Evolutionary conservation across 495 filamentous ascomycete species (phyloP).

Genomic region (Talaromyces wortmannii): DNA sequence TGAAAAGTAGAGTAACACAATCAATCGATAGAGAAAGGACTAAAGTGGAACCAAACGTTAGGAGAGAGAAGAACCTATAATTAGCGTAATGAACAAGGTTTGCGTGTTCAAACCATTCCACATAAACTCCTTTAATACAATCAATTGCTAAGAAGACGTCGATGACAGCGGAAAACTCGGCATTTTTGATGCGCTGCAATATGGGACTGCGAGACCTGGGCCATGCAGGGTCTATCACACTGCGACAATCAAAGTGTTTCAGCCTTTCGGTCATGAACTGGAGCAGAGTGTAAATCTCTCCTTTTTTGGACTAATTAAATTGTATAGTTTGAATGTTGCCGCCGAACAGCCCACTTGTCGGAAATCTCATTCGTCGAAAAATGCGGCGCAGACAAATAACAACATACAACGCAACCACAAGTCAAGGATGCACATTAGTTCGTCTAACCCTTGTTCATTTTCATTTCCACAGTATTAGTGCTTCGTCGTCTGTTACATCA

Average conservation of each 20-base stretch:
- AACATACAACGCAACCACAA: not conserved
- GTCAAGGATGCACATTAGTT: not conserved
- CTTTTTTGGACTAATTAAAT: not conserved
- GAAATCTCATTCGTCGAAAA: not conserved
- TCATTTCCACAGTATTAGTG: not conserved
- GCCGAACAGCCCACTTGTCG: not conserved
- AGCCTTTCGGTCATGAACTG: not conserved
- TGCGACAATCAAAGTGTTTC: not conserved
- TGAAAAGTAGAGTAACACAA: not conserved
- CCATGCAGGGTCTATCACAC: not conserved
- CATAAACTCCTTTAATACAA: too few species aligned
- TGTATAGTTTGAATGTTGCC: not conserved
- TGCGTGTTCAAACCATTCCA: not conserved
- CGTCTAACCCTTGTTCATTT: not conserved
- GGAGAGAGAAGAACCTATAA: not conserved
- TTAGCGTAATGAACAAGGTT: not conserved
- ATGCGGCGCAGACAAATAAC: not conserved
- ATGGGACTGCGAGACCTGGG: not conserved
- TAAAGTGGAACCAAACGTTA: not conserved
- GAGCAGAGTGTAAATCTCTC: not conserved
- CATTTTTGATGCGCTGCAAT: not conserved
- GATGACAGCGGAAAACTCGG: not conserved
- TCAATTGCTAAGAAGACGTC: too few species aligned
- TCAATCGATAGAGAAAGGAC: not conserved
- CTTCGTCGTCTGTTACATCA: not conserved